These are phyloP conservation scores for Santalum album DNA, from an alignment of 164 flowering plant genomes.

Conservation along the genomic window DNA sequence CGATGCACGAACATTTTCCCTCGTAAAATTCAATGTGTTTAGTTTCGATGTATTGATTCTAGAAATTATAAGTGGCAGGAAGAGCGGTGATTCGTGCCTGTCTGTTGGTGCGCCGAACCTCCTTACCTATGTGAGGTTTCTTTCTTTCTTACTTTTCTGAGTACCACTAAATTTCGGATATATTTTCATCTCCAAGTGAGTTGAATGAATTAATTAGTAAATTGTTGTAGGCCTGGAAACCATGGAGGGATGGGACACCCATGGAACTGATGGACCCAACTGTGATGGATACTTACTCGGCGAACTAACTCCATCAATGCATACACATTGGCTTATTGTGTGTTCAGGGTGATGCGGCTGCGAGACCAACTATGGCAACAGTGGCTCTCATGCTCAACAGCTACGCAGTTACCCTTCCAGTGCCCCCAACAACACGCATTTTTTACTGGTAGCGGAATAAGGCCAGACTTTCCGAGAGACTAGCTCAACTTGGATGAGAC, in stretches of 20 bases:
- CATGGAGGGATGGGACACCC: slow-evolving; percentile 2
- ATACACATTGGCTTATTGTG: too few species aligned
- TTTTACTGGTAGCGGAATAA: too few species aligned
- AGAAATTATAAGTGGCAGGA: slow-evolving; percentile 15
- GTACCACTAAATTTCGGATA: too few species aligned
- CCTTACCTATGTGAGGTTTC: too few species aligned
- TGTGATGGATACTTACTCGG: too few species aligned
- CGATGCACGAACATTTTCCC: background rate
- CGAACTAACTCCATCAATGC: too few species aligned
- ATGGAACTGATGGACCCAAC: slow-evolving; percentile 7
- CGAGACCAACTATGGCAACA: background rate
- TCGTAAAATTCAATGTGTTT: background rate
- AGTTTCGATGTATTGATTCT: slow-evolving; percentile 4
- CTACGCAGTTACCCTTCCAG: background rate
- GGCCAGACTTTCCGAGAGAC: too few species aligned
- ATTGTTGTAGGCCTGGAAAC: slow-evolving; percentile 10
- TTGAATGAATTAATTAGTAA: background rate
- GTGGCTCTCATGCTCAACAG: background rate
- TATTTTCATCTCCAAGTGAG: too few species aligned
- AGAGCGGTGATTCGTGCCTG: slow-evolving; percentile 2
- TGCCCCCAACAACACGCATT: too few species aligned
- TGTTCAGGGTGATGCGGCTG: background rate
- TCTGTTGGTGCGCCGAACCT: background rate
- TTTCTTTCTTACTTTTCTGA: too few species aligned
- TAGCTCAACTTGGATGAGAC: too few species aligned